A percentile compares a stretch with the other conserved stretches of the same genome.
phyloP scores from a whole-genome alignment of 352 stramenopile genomes.

The Peronosclerospora sorghi region DNA sequence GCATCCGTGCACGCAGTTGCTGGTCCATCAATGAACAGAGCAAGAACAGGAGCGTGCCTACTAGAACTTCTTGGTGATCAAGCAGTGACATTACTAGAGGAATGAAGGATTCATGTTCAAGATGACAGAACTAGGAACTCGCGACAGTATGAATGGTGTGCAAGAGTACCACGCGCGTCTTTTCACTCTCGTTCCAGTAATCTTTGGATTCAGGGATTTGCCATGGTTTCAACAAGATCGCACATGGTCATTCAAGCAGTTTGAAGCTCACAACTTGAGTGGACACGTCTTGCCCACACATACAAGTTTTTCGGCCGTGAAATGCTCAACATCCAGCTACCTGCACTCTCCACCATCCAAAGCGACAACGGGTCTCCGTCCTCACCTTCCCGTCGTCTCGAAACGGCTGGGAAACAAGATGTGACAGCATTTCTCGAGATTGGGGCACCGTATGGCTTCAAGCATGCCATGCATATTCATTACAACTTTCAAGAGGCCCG shows the following conservation, averaged over 20 bases:
- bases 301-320: neutral
- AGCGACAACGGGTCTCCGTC: slow-evolving; percentile 20
- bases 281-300: slow-evolving; percentile 3
- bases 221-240: slow-evolving; percentile 9
- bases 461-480: slow-evolving; percentile 76
- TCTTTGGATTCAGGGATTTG: too few relatives aligned
- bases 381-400: slow-evolving; percentile 12
- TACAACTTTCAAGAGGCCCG: slow-evolving; percentile 83
- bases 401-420: slow-evolving; percentile 22
- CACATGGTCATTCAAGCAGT: neutral
- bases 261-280: slow-evolving; percentile 14
- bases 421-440: slow-evolving; percentile 41
- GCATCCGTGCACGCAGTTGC: neutral
- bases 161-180: neutral
- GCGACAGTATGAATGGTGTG: too few relatives aligned
- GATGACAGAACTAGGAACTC: neutral
- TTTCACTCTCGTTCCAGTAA: neutral
- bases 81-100: too few relatives aligned
- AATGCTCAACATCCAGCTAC: slow-evolving; percentile 42
- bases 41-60: neutral
- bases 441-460: slow-evolving; percentile 58
- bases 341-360: slow-evolving; percentile 20
- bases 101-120: neutral
- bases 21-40: neutral
- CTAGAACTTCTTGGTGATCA: slow-evolving; percentile 8